Evolutionary conservation across 2,329 filamentous ascomycete species (phyloP).

Genomic region (Verticillium nubilum): DNA sequence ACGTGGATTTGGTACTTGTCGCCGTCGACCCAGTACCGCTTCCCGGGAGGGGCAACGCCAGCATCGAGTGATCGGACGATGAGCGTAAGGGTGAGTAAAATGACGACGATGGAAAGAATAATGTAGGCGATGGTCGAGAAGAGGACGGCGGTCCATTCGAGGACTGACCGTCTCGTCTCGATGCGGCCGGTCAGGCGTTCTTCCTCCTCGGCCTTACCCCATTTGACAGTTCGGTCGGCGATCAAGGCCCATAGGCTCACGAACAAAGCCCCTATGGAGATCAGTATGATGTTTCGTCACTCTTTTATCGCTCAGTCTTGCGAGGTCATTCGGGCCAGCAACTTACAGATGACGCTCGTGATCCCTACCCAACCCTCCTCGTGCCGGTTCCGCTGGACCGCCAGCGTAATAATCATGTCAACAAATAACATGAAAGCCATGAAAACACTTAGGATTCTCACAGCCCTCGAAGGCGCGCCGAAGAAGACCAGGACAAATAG

Average conservation of each 20-base stretch:
- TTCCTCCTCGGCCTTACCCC: conserved; percentile 91
- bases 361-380: conserved; percentile 94
- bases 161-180: conserved; percentile 75
- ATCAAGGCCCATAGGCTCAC: conserved; percentile 75
- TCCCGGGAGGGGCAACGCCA: conserved; percentile 65
- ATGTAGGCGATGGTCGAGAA: conserved; percentile 66
- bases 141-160: conserved; percentile 80
- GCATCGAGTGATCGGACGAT: conserved; percentile 77
- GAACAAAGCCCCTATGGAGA: conserved; percentile 57
- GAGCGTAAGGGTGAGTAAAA: conserved; percentile 75
- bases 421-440: conserved; percentile 63
- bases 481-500: conserved; percentile 82
- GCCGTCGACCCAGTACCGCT: conserved; percentile 74
- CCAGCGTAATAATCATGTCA: conserved; percentile 73
- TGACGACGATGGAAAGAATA: conserved; percentile 59
- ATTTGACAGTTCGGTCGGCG: conserved; percentile 77
- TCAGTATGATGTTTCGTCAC: not conserved
- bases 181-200: conserved; percentile 83
- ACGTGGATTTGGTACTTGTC: conserved; percentile 84
- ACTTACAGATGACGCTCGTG: conserved; percentile 64
- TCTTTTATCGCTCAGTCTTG: not conserved
- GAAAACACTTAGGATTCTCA: conserved; percentile 66
- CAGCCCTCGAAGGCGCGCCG: conserved; percentile 70
- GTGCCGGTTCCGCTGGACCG: conserved; percentile 66
- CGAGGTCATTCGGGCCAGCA: not conserved